A percentile compares a stretch with the other conserved stretches of the same genome.
phyloP scores from a whole-genome alignment of 2,329 filamentous ascomycete genomes.

The Diaporthe eres region DNA sequence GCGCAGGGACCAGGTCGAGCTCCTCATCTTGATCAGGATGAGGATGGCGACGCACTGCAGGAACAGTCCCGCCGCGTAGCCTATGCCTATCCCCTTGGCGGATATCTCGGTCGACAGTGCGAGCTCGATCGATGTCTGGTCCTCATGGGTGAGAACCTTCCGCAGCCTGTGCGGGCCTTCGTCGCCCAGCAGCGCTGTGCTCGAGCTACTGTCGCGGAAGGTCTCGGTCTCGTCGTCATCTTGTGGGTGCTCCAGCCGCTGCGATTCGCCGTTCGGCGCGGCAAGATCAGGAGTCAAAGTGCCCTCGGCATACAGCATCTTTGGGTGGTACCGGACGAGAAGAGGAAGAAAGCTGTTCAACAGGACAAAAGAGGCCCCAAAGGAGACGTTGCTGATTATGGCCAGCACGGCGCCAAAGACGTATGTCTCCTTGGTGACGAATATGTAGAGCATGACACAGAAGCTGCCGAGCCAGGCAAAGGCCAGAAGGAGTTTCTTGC shows the following conservation, averaged over 20 bases:
- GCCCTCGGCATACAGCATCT: slow-evolving; percentile 51
- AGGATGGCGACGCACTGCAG: slow-evolving; percentile 86
- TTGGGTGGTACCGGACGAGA: slow-evolving; percentile 87
- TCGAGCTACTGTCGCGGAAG: slow-evolving; percentile 56
- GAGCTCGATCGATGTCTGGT: slow-evolving; percentile 76
- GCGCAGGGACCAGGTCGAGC: slow-evolving; percentile 87
- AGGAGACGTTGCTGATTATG: slow-evolving; percentile 92
- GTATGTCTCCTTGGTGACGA: slow-evolving; percentile 81
- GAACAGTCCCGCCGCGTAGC: slow-evolving; percentile 88
- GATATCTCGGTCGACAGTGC: slow-evolving; percentile 91
- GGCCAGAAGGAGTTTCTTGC: slow-evolving; percentile 87
- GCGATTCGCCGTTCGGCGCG: slow-evolving; percentile 52
- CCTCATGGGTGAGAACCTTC: slow-evolving; percentile 58
- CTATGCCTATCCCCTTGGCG: slow-evolving; percentile 92
- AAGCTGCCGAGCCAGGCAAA: slow-evolving; percentile 88
- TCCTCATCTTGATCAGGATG: slow-evolving; percentile 79
- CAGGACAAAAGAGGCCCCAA: slow-evolving; percentile 94
- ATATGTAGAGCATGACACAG: slow-evolving; percentile 90
- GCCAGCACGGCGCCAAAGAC: slow-evolving; percentile 86
- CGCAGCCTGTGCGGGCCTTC: slow-evolving; percentile 52
- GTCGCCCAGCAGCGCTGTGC: slow-evolving; percentile 61
- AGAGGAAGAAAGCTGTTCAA: slow-evolving; percentile 95
- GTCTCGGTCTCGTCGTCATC: slow-evolving; percentile 48
- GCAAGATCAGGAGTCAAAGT: slow-evolving; percentile 51
- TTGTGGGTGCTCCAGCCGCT: slow-evolving; percentile 50